These are phyloP conservation scores for Backusella mclennaniae DNA, from an alignment of 192 early-diverging fungal genomes.

Conservation along the genomic window DNA sequence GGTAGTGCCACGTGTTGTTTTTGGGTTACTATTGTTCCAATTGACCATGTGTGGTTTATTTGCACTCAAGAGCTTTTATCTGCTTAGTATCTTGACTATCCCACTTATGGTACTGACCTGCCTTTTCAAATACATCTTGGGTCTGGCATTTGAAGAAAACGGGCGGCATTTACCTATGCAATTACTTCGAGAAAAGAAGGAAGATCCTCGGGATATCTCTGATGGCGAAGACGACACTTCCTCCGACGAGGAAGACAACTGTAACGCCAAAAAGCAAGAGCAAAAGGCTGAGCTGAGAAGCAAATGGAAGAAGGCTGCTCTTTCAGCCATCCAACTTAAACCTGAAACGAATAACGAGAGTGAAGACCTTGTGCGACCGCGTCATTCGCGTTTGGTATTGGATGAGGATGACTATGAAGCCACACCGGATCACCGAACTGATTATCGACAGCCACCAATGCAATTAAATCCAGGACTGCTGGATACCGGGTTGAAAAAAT, in stretches of 20 bases:
- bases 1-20: conserved; percentile 61
- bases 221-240: neutral
- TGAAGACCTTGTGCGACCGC: neutral
- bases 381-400: conserved; percentile 8
- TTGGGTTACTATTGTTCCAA: conserved; percentile 65
- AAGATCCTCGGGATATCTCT: neutral
- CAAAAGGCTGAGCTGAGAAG: neutral
- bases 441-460: conserved; percentile 71
- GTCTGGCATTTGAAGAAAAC: conserved; percentile 21
- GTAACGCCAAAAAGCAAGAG: neutral
- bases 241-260: neutral
- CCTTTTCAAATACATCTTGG: conserved; percentile 41
- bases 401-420: conserved; percentile 65
- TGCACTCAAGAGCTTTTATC: conserved; percentile 43
- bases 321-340: neutral
- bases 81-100: conserved; percentile 34
- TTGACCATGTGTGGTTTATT: conserved; percentile 63
- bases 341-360: neutral
- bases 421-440: conserved; percentile 59
- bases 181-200: conserved; percentile 21
- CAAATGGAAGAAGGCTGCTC: conserved; percentile 1
- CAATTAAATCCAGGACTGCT: conserved; percentile 61
- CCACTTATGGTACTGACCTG: conserved; percentile 48
- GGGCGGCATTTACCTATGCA: conserved; percentile 25
- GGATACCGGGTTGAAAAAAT: conserved; percentile 62